Evolutionary conservation across 2,329 filamentous ascomycete genomes (phyloP).

Genomic region (Orbilia javanica): DNA sequence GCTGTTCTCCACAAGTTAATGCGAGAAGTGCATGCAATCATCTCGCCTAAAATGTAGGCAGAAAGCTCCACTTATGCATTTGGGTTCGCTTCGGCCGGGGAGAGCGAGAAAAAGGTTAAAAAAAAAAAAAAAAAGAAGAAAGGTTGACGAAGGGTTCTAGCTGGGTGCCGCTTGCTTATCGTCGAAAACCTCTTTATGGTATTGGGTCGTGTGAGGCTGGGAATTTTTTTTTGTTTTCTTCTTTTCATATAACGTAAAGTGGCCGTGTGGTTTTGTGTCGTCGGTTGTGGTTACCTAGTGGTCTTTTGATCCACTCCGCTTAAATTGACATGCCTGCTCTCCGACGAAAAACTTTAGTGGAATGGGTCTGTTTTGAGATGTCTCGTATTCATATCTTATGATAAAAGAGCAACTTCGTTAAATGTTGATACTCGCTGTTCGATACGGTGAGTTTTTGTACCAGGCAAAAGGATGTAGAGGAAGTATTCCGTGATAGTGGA

Average conservation of each 20-base stretch:
- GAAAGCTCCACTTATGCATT: neutral
- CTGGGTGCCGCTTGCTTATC: neutral
- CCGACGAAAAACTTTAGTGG: neutral
- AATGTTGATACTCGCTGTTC: neutral
- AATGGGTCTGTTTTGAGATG: neutral
- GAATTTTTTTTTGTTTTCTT: no score
- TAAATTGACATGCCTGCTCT: neutral
- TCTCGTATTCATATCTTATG: neutral
- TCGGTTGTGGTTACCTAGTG: slow-evolving; percentile 1
- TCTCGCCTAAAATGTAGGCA: neutral
- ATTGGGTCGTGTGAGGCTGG: slow-evolving; percentile 4
- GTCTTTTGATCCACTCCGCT: neutral
- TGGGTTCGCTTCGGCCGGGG: neutral
- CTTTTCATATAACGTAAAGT: slow-evolving; percentile 15
- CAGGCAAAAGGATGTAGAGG: neutral
- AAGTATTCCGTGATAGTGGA: neutral
- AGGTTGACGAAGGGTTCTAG: no score
- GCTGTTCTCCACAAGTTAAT: neutral
- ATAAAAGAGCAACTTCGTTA: neutral
- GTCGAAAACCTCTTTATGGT: neutral
- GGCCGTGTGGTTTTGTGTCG: neutral
- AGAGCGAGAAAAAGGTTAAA: neutral
- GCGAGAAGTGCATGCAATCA: no score
- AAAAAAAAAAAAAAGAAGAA: no score
- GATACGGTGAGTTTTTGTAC: no score